Percentiles rank a stretch among this genome's conserved stretches.
These are phyloP conservation scores for Lepidium aucheri DNA, from an alignment of 345 rosid genomes.

Conservation along the genomic window DNA sequence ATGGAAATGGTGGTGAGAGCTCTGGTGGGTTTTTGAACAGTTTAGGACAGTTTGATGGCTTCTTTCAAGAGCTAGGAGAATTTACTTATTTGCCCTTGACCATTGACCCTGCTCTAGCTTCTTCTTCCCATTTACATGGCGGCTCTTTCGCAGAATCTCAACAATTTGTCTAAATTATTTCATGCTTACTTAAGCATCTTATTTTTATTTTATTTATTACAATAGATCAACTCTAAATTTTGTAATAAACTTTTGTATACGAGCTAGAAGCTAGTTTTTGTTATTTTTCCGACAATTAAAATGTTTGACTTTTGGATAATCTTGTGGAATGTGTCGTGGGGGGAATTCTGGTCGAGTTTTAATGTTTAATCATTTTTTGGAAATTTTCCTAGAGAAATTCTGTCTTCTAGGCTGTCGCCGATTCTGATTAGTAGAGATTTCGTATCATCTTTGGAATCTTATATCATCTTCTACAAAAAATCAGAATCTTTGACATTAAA, in stretches of 20 bases:
- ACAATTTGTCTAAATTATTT: background rate
- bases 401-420: too few relatives aligned
- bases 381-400: too few relatives aligned
- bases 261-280: background rate
- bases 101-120: constrained; percentile 1
- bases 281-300: background rate
- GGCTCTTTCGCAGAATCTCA: constrained; percentile 8
- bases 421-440: too few relatives aligned
- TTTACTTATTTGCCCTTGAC: constrained; percentile 43
- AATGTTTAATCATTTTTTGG: background rate
- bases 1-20: constrained; percentile 17
- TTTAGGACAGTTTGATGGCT: constrained; percentile 53
- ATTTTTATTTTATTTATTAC: background rate
- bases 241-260: background rate
- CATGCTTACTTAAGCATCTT: background rate
- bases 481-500: too few relatives aligned
- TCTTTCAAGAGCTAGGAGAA: constrained; percentile 51
- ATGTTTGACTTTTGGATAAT: constrained; percentile 12
- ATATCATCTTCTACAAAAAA: too few relatives aligned
- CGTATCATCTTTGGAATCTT: too few relatives aligned
- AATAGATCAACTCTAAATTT: background rate
- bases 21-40: constrained; percentile 46
- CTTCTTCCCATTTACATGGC: constrained; percentile 12
- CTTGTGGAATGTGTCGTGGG: constrained; percentile 11
- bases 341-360: background rate